These are phyloP conservation scores for Stromatinia cepivora DNA, from an alignment of 2,329 filamentous ascomycete species.

Conservation along the genomic window DNA sequence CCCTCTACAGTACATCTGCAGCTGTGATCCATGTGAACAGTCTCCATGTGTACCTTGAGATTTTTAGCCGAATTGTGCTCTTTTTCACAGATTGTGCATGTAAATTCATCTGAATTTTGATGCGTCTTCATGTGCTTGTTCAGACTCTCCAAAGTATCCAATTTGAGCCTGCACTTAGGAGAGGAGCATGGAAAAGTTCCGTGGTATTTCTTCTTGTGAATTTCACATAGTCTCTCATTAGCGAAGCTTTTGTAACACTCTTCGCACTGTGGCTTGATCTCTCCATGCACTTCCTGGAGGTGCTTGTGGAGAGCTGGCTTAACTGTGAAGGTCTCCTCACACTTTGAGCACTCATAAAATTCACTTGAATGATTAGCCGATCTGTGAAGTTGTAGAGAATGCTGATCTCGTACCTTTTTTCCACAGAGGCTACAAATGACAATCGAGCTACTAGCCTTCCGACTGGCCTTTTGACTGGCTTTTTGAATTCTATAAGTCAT, in stretches of 20 bases:
- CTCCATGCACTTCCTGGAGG: neutral
- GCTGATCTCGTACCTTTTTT: neutral
- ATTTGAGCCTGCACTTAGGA: neutral
- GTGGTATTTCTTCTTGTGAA: neutral
- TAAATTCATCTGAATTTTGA: neutral
- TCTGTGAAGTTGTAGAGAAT: neutral
- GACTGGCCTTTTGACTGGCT: neutral
- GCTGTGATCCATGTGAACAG: neutral
- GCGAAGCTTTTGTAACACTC: neutral
- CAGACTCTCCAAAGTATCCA: neutral
- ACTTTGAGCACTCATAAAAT: neutral
- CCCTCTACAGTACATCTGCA: neutral
- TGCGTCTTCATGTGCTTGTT: neutral
- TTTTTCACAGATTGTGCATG: neutral
- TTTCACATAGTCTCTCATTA: accelerated
- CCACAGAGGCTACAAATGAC: neutral
- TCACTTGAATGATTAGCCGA: neutral
- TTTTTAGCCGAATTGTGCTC: accelerated
- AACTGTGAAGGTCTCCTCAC: neutral
- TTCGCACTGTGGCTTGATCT: neutral
- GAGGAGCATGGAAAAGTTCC: neutral
- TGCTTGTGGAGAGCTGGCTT: neutral
- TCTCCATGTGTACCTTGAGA: neutral
- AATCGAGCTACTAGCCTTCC: too few species aligned
- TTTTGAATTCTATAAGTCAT: neutral